These are phyloP conservation scores for Aspergillus fumigatus DNA, from an alignment of 2,329 filamentous ascomycete species.

Conservation along the genomic window DNA sequence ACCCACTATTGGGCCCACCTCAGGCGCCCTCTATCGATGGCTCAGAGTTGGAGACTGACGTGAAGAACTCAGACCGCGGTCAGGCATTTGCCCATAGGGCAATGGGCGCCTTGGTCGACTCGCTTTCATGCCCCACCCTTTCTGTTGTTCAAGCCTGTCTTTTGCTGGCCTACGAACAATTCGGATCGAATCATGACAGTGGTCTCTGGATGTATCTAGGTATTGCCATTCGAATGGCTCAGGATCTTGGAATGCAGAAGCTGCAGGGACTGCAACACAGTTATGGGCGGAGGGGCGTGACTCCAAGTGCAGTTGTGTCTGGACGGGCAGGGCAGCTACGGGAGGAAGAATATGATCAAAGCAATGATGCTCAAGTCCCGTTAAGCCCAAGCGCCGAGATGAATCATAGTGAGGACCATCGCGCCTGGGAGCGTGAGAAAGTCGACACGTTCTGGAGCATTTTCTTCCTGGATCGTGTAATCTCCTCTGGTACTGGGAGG, in stretches of 20 bases:
- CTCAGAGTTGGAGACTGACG: conserved; percentile 26
- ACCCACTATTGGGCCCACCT: conserved; percentile 47
- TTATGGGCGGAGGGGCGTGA: conserved; percentile 51
- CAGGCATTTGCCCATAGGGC: conserved; percentile 75
- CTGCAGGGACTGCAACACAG: conserved; percentile 65
- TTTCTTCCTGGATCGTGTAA: conserved; percentile 80
- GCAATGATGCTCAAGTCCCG: conserved; percentile 39
- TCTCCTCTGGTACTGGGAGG: conserved; percentile 80
- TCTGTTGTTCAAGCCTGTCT: conserved; percentile 80
- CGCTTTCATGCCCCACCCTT: conserved; percentile 75
- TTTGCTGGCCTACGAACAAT: conserved; percentile 81
- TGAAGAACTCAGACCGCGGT: conserved; percentile 62
- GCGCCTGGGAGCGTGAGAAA: conserved; percentile 70
- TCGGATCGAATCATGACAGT: conserved; percentile 82
- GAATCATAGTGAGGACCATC: conserved; percentile 51
- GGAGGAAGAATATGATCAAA: conserved; percentile 31
- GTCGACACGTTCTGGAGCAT: conserved; percentile 88
- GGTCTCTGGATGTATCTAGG: conserved; percentile 92
- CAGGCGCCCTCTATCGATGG: conserved; percentile 50
- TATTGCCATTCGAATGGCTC: conserved; percentile 76
- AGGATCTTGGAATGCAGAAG: conserved; percentile 77
- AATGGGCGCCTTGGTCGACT: conserved; percentile 76
- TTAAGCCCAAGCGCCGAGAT: conserved; percentile 22
- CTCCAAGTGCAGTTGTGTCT: conserved; percentile 52
- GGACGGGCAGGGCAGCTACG: conserved; percentile 39